Evolutionary conservation across 106 monocot genomes (phyloP).

Genomic region (Cymbidium sinense): DNA sequence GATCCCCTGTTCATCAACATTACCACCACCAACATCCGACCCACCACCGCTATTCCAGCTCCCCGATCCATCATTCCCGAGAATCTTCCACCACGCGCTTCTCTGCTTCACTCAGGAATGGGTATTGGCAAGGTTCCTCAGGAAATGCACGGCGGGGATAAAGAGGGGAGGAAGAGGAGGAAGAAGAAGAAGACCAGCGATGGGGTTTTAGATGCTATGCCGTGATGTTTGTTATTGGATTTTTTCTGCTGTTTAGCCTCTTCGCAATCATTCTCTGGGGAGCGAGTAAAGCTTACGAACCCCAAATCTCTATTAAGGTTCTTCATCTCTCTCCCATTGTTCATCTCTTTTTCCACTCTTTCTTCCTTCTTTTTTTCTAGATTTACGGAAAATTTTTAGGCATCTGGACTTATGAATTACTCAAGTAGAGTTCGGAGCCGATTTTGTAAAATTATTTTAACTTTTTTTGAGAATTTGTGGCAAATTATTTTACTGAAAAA

Average conservation of each 20-base stretch:
- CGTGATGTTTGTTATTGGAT: slow-evolving; percentile 38
- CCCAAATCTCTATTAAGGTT: slow-evolving; percentile 61
- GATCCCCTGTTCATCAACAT: slow-evolving; percentile 40
- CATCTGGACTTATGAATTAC: too few species aligned
- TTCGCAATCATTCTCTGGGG: slow-evolving; percentile 87
- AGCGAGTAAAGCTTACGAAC: slow-evolving; percentile 65
- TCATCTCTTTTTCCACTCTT: not conserved
- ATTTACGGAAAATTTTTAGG: too few species aligned
- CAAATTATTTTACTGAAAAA: too few species aligned
- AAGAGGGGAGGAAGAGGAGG: slow-evolving; percentile 12
- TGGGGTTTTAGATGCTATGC: slow-evolving; percentile 44
- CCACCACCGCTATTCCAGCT: slow-evolving; percentile 35
- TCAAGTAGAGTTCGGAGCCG: too few species aligned
- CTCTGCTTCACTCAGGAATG: slow-evolving; percentile 53
- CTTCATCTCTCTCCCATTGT: not conserved
- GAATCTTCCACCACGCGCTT: slow-evolving; percentile 73
- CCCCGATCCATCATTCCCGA: slow-evolving; percentile 63
- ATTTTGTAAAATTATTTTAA: too few species aligned
- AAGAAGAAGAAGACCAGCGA: not conserved
- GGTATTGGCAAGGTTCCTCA: slow-evolving; percentile 38
- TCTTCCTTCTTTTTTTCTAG: too few species aligned
- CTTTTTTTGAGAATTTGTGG: too few species aligned
- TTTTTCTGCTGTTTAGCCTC: slow-evolving; percentile 54
- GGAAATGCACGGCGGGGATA: not conserved
- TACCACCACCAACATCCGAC: slow-evolving; percentile 38